Base-by-base conservation (phyloP, 495 filamentous ascomycete genomes). In the Barbatosphaeria neglecta region DNA sequence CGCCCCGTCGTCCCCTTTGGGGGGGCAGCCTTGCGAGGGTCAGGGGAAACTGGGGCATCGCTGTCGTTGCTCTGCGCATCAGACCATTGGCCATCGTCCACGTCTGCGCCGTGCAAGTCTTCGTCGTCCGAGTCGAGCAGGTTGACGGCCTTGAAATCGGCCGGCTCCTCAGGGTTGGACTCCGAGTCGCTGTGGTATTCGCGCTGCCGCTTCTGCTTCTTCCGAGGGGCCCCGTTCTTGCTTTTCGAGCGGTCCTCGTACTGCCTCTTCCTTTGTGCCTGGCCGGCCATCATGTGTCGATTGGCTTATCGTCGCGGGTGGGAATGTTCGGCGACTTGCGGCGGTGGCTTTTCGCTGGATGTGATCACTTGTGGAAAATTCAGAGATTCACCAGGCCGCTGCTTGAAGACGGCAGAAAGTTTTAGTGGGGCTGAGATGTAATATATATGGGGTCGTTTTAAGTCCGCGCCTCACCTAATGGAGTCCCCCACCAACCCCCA, bases 171-270 rank as follows among this genome's bases (percentile, higher is more conserved):
- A 27, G 73, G 72, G 23, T 78, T 59, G 22, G 54, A 54, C 17
- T 65, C 64, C 46, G 82, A 86, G 56, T 77, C 78, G 71, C 83
- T 86, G 75, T 88, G 77, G 65, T 92, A 90, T 38, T 75, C 64
- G 38, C 58, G 64, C 52, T 83, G 75, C 65, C 84, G 80, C 55
- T 78, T 81, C 58, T 87, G 76, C 62, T 86, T 87, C 64, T 84
- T 86, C 31, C 67, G 64, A 3, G 81, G 80, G 18, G 73, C 67
- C 27, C 66, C 61, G 15, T 64, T 61, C 55, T 74, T 76, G 39
- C 71, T 69, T 52, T 76, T 75, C 38, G 75, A 68, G 47, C 68
- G 72, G 22, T 81, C 72, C 35, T 76, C 70, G 44, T 57, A 55
- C 13, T 53, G 43, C 16, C 59, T 57, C 52, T 63, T 65, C 35